Evolutionary conservation across 257 asterid species (phyloP), one percentile per base, ranked within the genome.

Genomic region (Capsicum rhomboideum): DNA sequence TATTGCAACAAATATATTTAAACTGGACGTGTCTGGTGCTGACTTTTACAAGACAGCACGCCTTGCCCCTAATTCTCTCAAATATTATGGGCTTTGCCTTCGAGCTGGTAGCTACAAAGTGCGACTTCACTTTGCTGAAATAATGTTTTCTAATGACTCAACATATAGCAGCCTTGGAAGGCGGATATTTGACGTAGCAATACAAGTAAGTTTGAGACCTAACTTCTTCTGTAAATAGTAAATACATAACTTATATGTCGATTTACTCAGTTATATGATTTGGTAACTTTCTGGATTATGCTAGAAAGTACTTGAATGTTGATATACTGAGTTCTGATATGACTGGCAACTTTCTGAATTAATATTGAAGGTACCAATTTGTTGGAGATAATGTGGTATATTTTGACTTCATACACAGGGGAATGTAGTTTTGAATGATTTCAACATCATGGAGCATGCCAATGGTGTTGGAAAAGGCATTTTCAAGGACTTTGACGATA

Each of bases 111-210:
- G 96, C 92, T 96, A 96, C 82, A 92, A 21, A 82, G 99, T 94
- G 86, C 95, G 94, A 21, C 98, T 96, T 67, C 94, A 94, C 90
- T 96, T 96, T 69, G 98, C 99, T 44, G 99, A 96, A 86, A 93
- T 96, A 81, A 89, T 89, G 92, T 96, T 2, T 85, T 78, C 92
- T 42, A 86, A 93, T 82, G 88, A 82, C 88, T 31, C 87, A 82
- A 91, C 84, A 68, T 96, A 82, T 85, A 89, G 89, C 90, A 91
- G 97, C 91, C 91, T 90, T 20, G 98, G 98, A 68, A 88, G 85
- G 80, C 93, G 99, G 86, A 81, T 93, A 82, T 96, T 96, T 67
- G 99, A 94, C 71, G 97, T 94, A 37, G 90, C 97, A 52, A 96
- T 96, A 85, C 99, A 96, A 89, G 99, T 96, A 89, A 85, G 97